Evolutionary conservation across 2,329 filamentous ascomycete species (phyloP), one percentile per base, ranked within the genome.

Genomic region (Coniella lustricola): DNA sequence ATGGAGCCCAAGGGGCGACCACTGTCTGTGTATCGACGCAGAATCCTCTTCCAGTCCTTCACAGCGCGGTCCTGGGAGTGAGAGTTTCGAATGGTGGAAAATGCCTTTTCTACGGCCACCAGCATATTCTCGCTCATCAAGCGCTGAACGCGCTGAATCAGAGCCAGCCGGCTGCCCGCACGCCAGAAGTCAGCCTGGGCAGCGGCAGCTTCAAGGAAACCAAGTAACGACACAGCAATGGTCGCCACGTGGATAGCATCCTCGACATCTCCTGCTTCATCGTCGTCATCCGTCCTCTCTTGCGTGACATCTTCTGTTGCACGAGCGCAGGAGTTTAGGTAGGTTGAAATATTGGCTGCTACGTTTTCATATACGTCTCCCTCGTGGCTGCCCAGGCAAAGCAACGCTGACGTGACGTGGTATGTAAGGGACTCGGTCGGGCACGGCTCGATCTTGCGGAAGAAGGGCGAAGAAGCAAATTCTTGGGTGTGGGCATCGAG

Each of bases 1-100:
- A 96, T 93, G 12, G 90, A 89, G 9, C 93, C 90, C 37, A 98
- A 70, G 0, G 94, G 91, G 17, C 88, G 80, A 9, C 87, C 87
- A 50, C 81, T 76, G 14, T 82, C 78, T 22, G 87, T 82, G 67
- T 97, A 98, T 53, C 90, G 86, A 38, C 85, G 86, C 49, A 88
- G 71, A 65, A 88, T 89, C 55, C 84, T 82, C 67, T 87, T 94
- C 93, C 93, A 98, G 56, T 95, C 87, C 59, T 82, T 85, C 17
- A 87, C 72, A 22, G 77, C 70, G 41, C 76, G 74, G 54, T 87
- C 82, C 20, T 81, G 70, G 22, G 76, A 76, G 55, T 81, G 82
- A 2, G 84, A 78, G 65, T 94, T 95, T 48, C 91, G 85, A 55
- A 97, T 86, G 8, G 87, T 90, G 8, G 91, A 96, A 50, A 95